phyloP scores from a whole-genome alignment of 2,329 filamentous ascomycete species.

The Metarhizium guizhouense region DNA sequence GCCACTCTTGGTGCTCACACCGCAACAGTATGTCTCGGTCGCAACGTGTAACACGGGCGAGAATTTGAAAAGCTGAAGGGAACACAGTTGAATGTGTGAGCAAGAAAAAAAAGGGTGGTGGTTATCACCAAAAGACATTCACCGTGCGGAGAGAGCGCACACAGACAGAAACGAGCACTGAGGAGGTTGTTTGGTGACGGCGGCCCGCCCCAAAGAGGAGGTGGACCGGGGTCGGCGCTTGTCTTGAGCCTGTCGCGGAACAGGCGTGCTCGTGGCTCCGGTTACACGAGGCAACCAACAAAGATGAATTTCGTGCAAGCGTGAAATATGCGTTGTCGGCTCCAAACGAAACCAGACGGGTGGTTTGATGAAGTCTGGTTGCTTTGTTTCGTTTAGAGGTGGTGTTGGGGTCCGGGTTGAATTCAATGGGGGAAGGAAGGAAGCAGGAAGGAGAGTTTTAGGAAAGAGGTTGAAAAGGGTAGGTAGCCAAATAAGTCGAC shows the following conservation, averaged over 20 bases:
- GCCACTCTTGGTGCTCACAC: not conserved
- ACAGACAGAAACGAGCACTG: not conserved
- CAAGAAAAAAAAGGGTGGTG: slow-evolving; percentile 5
- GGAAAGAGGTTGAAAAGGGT: not conserved
- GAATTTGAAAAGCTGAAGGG: slow-evolving; percentile 2
- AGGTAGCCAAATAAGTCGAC: not conserved
- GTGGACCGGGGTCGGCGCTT: slow-evolving; percentile 8
- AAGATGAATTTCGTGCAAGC: not conserved
- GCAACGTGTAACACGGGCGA: slow-evolving; percentile 12
- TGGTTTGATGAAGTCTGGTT: not conserved
- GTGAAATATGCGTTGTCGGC: not conserved
- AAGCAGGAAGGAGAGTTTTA: not conserved
- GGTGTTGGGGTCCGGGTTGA: not conserved
- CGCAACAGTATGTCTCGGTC: slow-evolving; percentile 21
- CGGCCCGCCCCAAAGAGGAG: slow-evolving; percentile 4
- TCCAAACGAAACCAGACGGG: not conserved
- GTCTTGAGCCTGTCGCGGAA: slow-evolving; percentile 3
- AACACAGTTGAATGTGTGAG: slow-evolving; percentile 10
- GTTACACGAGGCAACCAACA: slow-evolving; percentile 2
- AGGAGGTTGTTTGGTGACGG: slow-evolving; percentile 1
- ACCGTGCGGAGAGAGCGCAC: slow-evolving; percentile 2
- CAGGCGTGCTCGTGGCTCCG: slow-evolving; percentile 3
- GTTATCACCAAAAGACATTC: slow-evolving; percentile 1
- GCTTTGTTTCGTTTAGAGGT: not conserved
- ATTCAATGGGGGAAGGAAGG: not conserved